Evolutionary conservation across 176 grass and related monocot genomes (phyloP), one percentile per base, ranked within the genome.

Genomic region (Areca catechu): DNA sequence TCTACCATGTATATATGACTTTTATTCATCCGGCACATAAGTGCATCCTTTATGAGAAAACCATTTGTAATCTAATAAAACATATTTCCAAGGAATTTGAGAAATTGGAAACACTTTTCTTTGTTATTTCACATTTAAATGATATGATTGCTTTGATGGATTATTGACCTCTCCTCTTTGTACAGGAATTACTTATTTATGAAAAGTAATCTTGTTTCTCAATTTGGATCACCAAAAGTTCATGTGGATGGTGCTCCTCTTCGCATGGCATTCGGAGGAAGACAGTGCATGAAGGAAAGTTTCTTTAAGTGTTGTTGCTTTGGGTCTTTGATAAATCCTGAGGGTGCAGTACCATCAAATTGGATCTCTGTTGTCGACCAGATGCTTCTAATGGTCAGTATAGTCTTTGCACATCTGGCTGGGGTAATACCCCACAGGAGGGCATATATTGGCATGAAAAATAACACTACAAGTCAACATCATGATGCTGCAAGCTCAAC

Each of bases 321-420:
- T 37, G 67, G 77, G 50, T 64, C 74, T 0, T 24, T 96, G 24
- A 50, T 82, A 49, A 68, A 63, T 78, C 79, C 80, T 1, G 83
- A 82, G 50, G 73, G 43, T 62, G 21, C 54, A 12, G 4, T 85
- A 68, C 58, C 86, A 52, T 61, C 69, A 1, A 74, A 76, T 58
- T 60, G 74, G 50, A 22, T 82, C 22, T 60, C 80, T 54, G 21
- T 80, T 68, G 74, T 62, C 1, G 81, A 97, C 69, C 86, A 97
- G 88, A 63, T 60, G 52, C 86, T 97, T 60, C 83, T 97, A 48
- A 77, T 84, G 25, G 67, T 97, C 56, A 91, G 83, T 69, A 79
- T 97, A 66, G 52, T 91, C 22, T 79, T 97, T 57, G 64, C 93
- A 6, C 91, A 91, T 63, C 57, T 97, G 57, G 93, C 93, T 19